A percentile compares a stretch with the other conserved stretches of the same genome.
phyloP scores from a whole-genome alignment of 345 rosid genomes.

The Sisymbrium altissimum region DNA sequence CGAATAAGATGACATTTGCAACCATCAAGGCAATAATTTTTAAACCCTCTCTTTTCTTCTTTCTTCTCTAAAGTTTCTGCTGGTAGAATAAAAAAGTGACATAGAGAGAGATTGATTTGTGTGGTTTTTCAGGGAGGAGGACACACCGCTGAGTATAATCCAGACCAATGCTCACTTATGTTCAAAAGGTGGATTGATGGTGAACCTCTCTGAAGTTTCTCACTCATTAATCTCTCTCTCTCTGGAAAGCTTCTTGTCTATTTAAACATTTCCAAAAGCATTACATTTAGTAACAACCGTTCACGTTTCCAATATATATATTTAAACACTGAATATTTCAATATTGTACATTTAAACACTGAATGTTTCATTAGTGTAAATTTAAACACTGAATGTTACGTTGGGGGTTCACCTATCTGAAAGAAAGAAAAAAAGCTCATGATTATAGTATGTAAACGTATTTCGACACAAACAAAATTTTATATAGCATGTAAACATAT shows the following conservation, averaged over 20 bases:
- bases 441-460: too few relatives aligned
- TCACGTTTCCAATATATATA: too few relatives aligned
- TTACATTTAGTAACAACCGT: too few relatives aligned
- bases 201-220: constrained; percentile 19
- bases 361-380: too few relatives aligned
- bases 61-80: neutral
- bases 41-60: neutral
- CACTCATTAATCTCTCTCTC: neutral
- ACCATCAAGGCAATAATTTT: constrained; percentile 52
- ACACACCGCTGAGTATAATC: constrained; percentile 54
- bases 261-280: too few relatives aligned
- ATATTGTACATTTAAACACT: too few relatives aligned
- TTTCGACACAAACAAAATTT: neutral
- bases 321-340: too few relatives aligned
- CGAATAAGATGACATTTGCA: constrained; percentile 70
- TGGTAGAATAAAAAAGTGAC: neutral
- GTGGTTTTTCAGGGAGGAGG: constrained; percentile 58
- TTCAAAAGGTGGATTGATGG: constrained; percentile 38
- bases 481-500: too few relatives aligned
- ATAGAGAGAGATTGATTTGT: neutral
- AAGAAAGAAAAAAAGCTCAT: too few relatives aligned
- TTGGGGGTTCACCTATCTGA: too few relatives aligned
- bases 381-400: too few relatives aligned
- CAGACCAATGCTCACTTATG: constrained; percentile 49
- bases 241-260: neutral